These are phyloP conservation scores for Clonostachys byssicola DNA, from an alignment of 2,329 filamentous ascomycete species.

Conservation along the genomic window DNA sequence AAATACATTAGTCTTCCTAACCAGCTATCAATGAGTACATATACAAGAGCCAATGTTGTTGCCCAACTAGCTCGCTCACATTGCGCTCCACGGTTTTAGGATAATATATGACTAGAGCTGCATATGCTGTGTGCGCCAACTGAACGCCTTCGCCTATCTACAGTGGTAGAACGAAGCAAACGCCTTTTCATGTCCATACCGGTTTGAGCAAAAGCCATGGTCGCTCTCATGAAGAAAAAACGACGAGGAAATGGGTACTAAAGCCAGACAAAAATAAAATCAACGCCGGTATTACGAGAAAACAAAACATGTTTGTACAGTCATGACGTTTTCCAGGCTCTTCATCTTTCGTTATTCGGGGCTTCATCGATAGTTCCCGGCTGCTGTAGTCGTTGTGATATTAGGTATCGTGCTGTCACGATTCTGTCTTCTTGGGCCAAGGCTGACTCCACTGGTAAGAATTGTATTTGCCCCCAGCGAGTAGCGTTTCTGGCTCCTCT, in stretches of 20 bases:
- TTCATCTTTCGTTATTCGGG: neutral
- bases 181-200: neutral
- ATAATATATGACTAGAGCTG: too few species aligned
- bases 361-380: conserved; percentile 38
- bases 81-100: too few species aligned
- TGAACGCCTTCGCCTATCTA: neutral
- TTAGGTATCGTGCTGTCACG: conserved; percentile 32
- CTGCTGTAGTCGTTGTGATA: conserved; percentile 29
- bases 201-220: too few species aligned
- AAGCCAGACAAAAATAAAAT: too few species aligned
- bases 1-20: neutral
- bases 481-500: conserved; percentile 26
- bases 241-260: too few species aligned
- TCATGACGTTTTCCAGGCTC: neutral
- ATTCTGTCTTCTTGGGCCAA: conserved; percentile 33
- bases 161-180: neutral
- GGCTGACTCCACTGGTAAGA: conserved; percentile 38
- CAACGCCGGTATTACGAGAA: neutral
- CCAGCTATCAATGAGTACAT: neutral
- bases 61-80: too few species aligned
- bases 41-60: too few species aligned
- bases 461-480: conserved; percentile 35
- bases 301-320: neutral
- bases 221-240: too few species aligned
- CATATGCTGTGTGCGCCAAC: too few species aligned